Evolutionary conservation across 2,329 filamentous ascomycete genomes (phyloP).

Genomic region (Calonectria fujianensis): DNA sequence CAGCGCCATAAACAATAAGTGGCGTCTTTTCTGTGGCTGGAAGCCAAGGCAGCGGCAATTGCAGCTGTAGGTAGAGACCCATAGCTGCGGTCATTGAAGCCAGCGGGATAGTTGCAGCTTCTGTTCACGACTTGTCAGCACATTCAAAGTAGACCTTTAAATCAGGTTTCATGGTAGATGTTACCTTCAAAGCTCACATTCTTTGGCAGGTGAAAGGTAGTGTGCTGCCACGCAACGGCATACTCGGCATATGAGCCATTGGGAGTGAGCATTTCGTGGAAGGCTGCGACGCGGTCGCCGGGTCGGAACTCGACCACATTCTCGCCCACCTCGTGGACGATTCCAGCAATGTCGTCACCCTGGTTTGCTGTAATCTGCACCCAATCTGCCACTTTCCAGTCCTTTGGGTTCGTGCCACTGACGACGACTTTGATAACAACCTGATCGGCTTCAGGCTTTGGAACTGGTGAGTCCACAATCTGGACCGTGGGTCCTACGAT

Average conservation of each 20-base stretch:
- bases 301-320: conserved; percentile 19
- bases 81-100: conserved; percentile 3
- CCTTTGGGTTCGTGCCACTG: conserved; percentile 14
- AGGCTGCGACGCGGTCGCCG: conserved; percentile 6
- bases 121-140: not conserved
- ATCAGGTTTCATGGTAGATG: not conserved
- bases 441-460: not conserved
- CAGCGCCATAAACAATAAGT: conserved; percentile 6
- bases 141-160: no score
- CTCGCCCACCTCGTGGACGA: not conserved
- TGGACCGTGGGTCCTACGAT: conserved; percentile 11
- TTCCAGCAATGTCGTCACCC: conserved; percentile 11
- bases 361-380: not conserved
- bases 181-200: conserved; percentile 4
- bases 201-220: conserved; percentile 1
- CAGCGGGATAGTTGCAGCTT: conserved; percentile 1
- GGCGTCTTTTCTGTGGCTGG: conserved; percentile 12
- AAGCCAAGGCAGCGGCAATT: not conserved
- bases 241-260: conserved; percentile 19
- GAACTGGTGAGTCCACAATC: conserved; percentile 15
- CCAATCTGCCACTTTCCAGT: conserved; percentile 18
- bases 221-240: conserved; percentile 16
- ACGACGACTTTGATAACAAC: conserved; percentile 13
- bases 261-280: conserved; percentile 14
- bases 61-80: not conserved